Conservation (phyloP, 768 basidiomycete species). For the Hygrocybe coccinea region DNA sequence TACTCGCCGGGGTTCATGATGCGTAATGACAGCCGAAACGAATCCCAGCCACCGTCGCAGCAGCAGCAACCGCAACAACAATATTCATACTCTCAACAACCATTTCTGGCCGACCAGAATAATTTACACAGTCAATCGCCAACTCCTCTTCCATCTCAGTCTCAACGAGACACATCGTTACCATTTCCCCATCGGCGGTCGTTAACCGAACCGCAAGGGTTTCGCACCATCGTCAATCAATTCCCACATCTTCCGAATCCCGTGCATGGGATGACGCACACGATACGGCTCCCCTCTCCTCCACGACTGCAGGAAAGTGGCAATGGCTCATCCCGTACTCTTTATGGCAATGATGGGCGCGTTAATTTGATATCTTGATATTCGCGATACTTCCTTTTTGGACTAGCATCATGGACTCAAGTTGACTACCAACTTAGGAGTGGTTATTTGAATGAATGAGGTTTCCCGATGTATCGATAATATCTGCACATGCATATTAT, state of each 20-base stretch:
- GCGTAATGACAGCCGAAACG: slow-evolving; percentile 45
- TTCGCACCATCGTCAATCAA: slow-evolving; percentile 43
- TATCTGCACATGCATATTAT: no score
- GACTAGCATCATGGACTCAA: not conserved
- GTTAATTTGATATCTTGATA: slow-evolving; percentile 44
- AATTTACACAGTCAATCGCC: slow-evolving; percentile 41
- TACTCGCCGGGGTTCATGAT: slow-evolving; percentile 46
- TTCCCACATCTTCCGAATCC: slow-evolving; percentile 48
- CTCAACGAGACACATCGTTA: slow-evolving; percentile 32
- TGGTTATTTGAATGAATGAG: no score
- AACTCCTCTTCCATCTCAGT: slow-evolving; percentile 34
- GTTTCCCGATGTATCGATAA: no score
- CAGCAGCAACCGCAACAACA: slow-evolving; percentile 40
- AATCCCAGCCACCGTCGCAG: slow-evolving; percentile 11
- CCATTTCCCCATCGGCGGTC: slow-evolving; percentile 52
- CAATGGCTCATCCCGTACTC: slow-evolving; percentile 25
- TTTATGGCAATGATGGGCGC: slow-evolving; percentile 41
- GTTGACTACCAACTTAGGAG: no score
- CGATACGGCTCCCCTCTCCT: slow-evolving; percentile 42
- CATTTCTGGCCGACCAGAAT: slow-evolving; percentile 41
- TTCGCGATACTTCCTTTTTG: slow-evolving; percentile 6
- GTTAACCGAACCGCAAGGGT: slow-evolving; percentile 53
- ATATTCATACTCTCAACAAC: slow-evolving; percentile 48
- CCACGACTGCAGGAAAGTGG: slow-evolving; percentile 33
- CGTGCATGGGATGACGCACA: slow-evolving; percentile 33